Evolutionary conservation across 441 rosid genomes (phyloP).

Genomic region (Flueggea neowawraea): DNA sequence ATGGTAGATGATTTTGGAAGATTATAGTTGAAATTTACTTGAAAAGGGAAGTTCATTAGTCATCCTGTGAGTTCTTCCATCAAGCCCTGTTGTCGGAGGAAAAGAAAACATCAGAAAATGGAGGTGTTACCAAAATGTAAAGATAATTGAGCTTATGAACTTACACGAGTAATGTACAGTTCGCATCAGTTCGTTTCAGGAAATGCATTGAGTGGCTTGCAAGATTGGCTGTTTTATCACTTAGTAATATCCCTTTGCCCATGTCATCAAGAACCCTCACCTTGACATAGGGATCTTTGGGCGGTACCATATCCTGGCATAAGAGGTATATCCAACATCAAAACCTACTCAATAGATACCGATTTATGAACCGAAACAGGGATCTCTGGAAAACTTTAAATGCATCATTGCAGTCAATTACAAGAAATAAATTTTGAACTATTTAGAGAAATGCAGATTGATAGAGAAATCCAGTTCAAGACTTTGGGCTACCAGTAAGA

Average conservation of each 20-base stretch:
- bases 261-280: slow-evolving; percentile 82
- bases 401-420: too few species aligned
- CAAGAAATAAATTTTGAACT: too few species aligned
- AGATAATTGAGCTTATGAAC: too few species aligned
- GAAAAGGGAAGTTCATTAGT: too few species aligned
- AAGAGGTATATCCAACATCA: slow-evolving; percentile 11
- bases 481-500: too few species aligned
- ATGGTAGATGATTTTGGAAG: too few species aligned
- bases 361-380: too few species aligned
- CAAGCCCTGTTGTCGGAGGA: slow-evolving; percentile 55
- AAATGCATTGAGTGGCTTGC: slow-evolving; percentile 91
- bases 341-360: not conserved
- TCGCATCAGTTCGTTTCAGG: slow-evolving; percentile 94
- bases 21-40: too few species aligned
- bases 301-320: slow-evolving; percentile 91
- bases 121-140: too few species aligned
- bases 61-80: slow-evolving; percentile 65
- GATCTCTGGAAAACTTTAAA: too few species aligned
- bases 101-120: not conserved
- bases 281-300: slow-evolving; percentile 92
- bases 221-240: slow-evolving; percentile 73
- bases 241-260: slow-evolving; percentile 64
- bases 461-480: too few species aligned
- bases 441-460: too few species aligned
- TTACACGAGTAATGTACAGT: slow-evolving; percentile 59